Evolutionary conservation across 2,329 filamentous ascomycete genomes (phyloP), one percentile per base, ranked within the genome.

Genomic region (Colletotrichum sidae): DNA sequence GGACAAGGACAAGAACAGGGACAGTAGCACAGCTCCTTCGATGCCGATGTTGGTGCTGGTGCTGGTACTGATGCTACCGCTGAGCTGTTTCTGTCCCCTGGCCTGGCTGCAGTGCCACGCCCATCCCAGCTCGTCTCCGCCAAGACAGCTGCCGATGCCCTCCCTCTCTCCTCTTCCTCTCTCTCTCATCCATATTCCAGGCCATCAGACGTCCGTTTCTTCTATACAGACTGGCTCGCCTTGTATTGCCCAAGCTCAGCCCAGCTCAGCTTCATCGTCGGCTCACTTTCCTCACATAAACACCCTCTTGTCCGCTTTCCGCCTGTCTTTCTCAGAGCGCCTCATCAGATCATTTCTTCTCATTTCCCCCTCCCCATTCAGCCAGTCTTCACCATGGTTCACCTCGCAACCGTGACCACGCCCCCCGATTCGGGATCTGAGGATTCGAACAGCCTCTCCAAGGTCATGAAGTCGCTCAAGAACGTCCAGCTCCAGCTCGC

Each of bases 401-500:
- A 68, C 54, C 66, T 68, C 50, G 49, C 56, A 42, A 57, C 57
- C 54, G 50, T 67, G 15, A 13, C 55, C 56, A 60, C 65, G 17
- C 55, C 65, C 49, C 51, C 61, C 38, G 52, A 67, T 34, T 60
- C 61, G 13, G 62, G 44, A 50, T 55, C 41, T 33, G 63, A 67
- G n/a, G 63, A 55, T 33, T 55, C 57, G 53, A n/a, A 44, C 56
- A 61, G 50, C 38, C 54, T 64, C 25, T 41, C 44, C 25, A 50
- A 42, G 42, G 64, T 65, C 38, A 63, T 55, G 60, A 52, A 65
- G 49, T 11, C 25, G 42, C 60, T 67, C 33, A 65, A 58, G 38
- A 65, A 58, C 33, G 64, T 67, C 44, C 64, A 65, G 55, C 64
- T 73, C n/a, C 77, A 85, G 69, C 81, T 87, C 35, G 78, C 80